A percentile compares a stretch with the other conserved stretches of the same genome.
phyloP scores from a whole-genome alignment of 2,329 filamentous ascomycete genomes.

The Cladosporium sp. region DNA sequence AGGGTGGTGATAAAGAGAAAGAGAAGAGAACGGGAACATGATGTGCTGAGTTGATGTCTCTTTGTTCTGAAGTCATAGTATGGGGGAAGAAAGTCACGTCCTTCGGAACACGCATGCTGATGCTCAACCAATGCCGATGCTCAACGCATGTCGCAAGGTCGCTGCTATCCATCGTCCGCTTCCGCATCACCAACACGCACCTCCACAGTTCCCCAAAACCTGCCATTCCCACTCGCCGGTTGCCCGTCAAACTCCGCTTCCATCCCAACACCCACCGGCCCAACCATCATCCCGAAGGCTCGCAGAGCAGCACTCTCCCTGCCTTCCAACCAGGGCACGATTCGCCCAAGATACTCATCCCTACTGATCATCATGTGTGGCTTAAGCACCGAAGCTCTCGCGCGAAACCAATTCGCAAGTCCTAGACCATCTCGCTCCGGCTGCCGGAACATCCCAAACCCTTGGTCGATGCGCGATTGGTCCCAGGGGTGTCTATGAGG shows the following conservation, averaged over 20 bases:
- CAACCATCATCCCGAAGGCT: slow-evolving; percentile 30
- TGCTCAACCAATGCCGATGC: too few relatives aligned
- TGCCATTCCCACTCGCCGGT: slow-evolving; percentile 35
- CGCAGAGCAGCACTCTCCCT: slow-evolving; percentile 28
- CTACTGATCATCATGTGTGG: slow-evolving; percentile 33
- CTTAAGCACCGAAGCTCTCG: slow-evolving; percentile 26
- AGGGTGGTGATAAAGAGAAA: too few relatives aligned
- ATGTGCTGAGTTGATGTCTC: too few relatives aligned
- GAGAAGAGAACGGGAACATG: too few relatives aligned
- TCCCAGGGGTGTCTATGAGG: slow-evolving; percentile 9
- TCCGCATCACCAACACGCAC: too few relatives aligned
- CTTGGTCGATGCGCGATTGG: background rate
- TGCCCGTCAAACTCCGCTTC: slow-evolving; percentile 38
- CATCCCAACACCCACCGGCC: slow-evolving; percentile 27
- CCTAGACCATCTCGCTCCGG: slow-evolving; percentile 9
- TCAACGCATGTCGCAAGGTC: too few relatives aligned
- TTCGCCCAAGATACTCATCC: slow-evolving; percentile 34
- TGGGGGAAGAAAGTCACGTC: too few relatives aligned
- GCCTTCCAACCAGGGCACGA: slow-evolving; percentile 28
- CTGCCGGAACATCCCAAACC: background rate
- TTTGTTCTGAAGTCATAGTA: too few relatives aligned
- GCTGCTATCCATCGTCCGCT: too few relatives aligned
- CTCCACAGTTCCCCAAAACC: slow-evolving; percentile 26
- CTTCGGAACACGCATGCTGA: too few relatives aligned
- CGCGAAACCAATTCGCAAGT: slow-evolving; percentile 24